Evolutionary conservation across 2,329 filamentous ascomycete genomes (phyloP), one percentile per base, ranked within the genome.

Genomic region (Rhytidhysteron rufulum): DNA sequence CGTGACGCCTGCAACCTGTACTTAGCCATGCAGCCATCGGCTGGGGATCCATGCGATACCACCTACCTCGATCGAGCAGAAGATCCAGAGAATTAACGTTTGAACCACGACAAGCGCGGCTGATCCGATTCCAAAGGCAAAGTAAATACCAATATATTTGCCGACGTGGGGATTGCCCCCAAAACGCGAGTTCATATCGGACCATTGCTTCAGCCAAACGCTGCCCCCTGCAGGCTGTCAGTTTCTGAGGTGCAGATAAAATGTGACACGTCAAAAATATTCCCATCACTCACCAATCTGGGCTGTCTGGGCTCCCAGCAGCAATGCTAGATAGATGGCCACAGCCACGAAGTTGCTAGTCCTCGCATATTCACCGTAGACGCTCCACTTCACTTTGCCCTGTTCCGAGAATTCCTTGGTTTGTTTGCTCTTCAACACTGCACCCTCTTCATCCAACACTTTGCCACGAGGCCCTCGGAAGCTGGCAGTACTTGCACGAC

Each of bases 31-130:
- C 41, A 41, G 16, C 39, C 11, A 33, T 36, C 37, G 30, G 40
- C 35, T 34, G 44, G 33, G 39, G 11, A 18, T 30, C 18, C 20
- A 29, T 37, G 43, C 40, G 17, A 18, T 16, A 24, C 33, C n/a
- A 63, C 73, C 58, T 72, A 88, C 85, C 79, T 98, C 93, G 48
- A 98, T 98, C 4, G 93, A 97, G 70, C 94, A 98, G 71, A 98
- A 97, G 51, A 98, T 97, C 93, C 93, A 98, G 20, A 98, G 75
- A 49, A 98, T 89, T 53, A 98, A 72, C 5, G 91, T 97, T 68
- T 97, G 93, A 21, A 94, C 60, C 31, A 97, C 88, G 3, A 94
- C 91, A 48, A 98, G 74, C 31, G 80, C 76, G 30, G 93, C 85
- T 19, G 87, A 84, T 22, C 91, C 91, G 37, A 98, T 79, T 34